Base-by-base conservation (phyloP, 192 early-diverging fungal species). In the Oehlia diaphana region DNA sequence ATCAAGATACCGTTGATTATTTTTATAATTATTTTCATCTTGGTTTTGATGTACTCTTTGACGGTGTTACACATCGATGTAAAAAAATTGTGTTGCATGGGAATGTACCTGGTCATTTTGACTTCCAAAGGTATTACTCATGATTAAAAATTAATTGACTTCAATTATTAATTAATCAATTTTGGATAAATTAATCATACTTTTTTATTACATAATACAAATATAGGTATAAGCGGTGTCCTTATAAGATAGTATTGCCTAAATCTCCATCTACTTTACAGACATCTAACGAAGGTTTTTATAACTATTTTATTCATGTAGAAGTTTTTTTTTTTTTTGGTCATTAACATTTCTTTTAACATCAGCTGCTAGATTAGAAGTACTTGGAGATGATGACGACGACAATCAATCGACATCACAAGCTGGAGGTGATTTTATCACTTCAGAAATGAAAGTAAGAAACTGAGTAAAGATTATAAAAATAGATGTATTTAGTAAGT, bases 21-120 rank as follows among this genome's bases (percentile, higher is more conserved):
- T 92, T 93, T 83, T 93, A 91, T 84, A 93, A 93, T 76, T 94
- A 93, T 73, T 93, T 92, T 81, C 84, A 89, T 72, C 65, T 91
- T n/a, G 93, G 93, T 8, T 86, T 94, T 37, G 93, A 94, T 71
- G 82, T 94, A 35, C 76, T 93, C 8, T 91, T 95, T 81, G 92
- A 93, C 63, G 93, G 91, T 13, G 72, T 78, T 9, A 83, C 81
- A 7, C 93, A 95, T 78, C 83, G 87, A 16, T 88, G 92, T 80
- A 91, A 90, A 76, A 95, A 95, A 81, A 86, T 95, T 63, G 81
- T 92, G 2, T 79, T 94, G 63, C 92, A 95, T 83, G 88, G 89
- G 3, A 95, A 95, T 80, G 80, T 90, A 3, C 88, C 90, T 33
- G 91, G 92, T 1, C 91, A 92, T 78, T 91, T 88, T 83, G 91